Base-by-base conservation (phyloP, 1,284 basidiomycete species). In the Cutaneotrichosporon sp. region DNA sequence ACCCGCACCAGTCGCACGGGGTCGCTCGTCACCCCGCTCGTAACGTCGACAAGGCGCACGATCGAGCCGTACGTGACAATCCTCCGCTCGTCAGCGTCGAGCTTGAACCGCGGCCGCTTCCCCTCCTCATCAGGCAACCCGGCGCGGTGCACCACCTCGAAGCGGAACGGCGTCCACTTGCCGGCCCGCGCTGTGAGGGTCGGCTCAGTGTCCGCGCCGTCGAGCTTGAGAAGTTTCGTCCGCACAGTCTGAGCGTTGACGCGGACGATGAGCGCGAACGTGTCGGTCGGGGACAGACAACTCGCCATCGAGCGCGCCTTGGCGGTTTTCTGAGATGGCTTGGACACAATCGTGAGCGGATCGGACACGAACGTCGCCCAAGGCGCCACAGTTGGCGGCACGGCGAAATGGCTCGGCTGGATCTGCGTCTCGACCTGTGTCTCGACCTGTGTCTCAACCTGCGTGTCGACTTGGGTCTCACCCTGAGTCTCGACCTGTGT, bases 241-340 rank as follows among this genome's bases (percentile, higher is more conserved):
- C 92, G 85, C 55, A 94, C 91, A 22, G 91, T 94, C 77, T 97
- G 92, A 12, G 88, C 90, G 75, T 97, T 93, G 79, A 97, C 90
- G 66, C 92, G 87, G 71, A 93, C 93, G 81, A 92, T 94, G 46
- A 97, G 81, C 51, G 90, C 90, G 46, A 97, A 88, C n/a, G 90
- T 85, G 19, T 90, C 88, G 35, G 87, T 86, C 24, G 85, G 85
- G 51, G 90, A 82, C 66, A 97, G 88, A 76, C 91, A 93, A 16
- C 88, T 91, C 10, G 88, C 85, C 66, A 92, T 88, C 68, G 91
- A 92, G 67, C 91, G 85, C 59, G 92, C 92, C 77, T 94, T 94
- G 54, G 90, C 89, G 1, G 91, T 94, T 80, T 94, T 94, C 79
- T 93, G 91, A 43, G 90, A 93, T 26, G 92, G 92, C 75, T 97